These are phyloP conservation scores for Ecytonucleospora hepatopenaei DNA, from an alignment of 371 early-diverging fungal genomes.

Conservation along the genomic window DNA sequence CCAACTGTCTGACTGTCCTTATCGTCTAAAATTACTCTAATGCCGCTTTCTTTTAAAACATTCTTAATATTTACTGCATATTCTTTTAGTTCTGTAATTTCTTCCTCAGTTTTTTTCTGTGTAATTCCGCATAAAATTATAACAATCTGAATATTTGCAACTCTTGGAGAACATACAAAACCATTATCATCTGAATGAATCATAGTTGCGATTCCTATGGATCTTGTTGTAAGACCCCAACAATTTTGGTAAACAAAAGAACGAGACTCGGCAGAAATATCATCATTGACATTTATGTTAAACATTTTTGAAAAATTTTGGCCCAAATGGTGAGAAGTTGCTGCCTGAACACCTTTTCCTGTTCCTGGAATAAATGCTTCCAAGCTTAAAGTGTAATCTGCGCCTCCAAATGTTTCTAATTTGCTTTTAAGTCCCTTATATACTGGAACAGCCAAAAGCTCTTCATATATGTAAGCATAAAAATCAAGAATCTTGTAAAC, in stretches of 20 bases:
- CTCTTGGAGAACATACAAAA: slow-evolving; percentile 87
- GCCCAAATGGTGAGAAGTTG: slow-evolving; percentile 94
- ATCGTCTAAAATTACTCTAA: slow-evolving; percentile 75
- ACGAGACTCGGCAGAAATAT: slow-evolving; percentile 28
- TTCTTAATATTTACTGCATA: slow-evolving; percentile 59
- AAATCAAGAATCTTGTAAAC: slow-evolving; percentile 78
- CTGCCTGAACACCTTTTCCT: slow-evolving; percentile 97
- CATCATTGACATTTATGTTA: slow-evolving; percentile 66
- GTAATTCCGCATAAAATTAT: slow-evolving; percentile 88
- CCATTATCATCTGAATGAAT: slow-evolving; percentile 94
- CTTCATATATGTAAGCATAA: slow-evolving; percentile 86
- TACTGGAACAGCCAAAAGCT: slow-evolving; percentile 92
- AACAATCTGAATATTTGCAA: slow-evolving; percentile 77
- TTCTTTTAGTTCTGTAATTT: slow-evolving; percentile 53
- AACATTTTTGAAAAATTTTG: slow-evolving; percentile 99
- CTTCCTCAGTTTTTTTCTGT: slow-evolving; percentile 66
- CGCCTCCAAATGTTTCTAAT: slow-evolving; percentile 98
- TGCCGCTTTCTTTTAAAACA: slow-evolving; percentile 65
- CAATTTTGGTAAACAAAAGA: slow-evolving; percentile 92
- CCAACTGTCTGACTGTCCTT: slow-evolving; percentile 84
- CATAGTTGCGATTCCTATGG: slow-evolving; percentile 98
- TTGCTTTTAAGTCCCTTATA: slow-evolving; percentile 93
- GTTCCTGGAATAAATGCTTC: slow-evolving; percentile 94
- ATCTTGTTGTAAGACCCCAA: slow-evolving; percentile 96
- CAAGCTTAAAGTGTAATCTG: slow-evolving; percentile 87